Evolutionary conservation across 257 asterid species (phyloP).

Genomic region (Fraxinus americana): DNA sequence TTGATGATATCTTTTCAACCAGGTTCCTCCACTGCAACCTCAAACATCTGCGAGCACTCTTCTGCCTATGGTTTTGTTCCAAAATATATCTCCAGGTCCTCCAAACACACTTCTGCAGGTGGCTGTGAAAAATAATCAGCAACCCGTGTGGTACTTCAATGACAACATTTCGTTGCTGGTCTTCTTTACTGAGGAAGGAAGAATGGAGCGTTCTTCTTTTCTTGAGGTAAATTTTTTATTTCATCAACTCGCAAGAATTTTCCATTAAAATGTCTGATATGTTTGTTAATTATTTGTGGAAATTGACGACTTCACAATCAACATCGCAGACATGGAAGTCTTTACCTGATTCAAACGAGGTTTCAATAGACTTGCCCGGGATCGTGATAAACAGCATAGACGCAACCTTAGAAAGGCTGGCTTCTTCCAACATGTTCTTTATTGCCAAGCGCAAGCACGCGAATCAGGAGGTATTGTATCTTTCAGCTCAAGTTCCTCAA

Average conservation of each 20-base stretch:
- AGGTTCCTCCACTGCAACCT: constrained; percentile 87
- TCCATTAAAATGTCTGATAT: not conserved
- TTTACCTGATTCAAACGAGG: constrained; percentile 90
- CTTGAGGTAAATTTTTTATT: constrained; percentile 62
- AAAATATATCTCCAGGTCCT: constrained; percentile 82
- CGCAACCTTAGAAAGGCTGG: constrained; percentile 66
- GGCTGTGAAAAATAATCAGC: constrained; percentile 97
- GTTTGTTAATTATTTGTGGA: constrained; percentile 3
- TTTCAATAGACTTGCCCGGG: constrained; percentile 75
- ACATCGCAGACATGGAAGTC: constrained; percentile 95
- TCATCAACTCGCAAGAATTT: not conserved
- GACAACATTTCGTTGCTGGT: constrained; percentile 67
- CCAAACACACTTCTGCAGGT: constrained; percentile 84
- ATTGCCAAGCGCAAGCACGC: constrained; percentile 91
- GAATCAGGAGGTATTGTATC: constrained; percentile 90
- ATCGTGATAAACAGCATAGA: constrained; percentile 69
- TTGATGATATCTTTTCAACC: constrained; percentile 31
- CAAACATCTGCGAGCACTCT: constrained; percentile 81
- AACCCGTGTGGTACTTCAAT: constrained; percentile 93
- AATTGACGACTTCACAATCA: constrained; percentile 19
- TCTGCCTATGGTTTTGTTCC: constrained; percentile 91
- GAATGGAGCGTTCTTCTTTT: constrained; percentile 85
- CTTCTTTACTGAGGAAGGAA: constrained; percentile 83
- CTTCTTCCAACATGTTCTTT: constrained; percentile 84
- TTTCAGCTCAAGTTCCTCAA: constrained; percentile 83